Evolutionary conservation across 768 basidiomycete species (phyloP).

Genomic region (Termitomyces titanicus): DNA sequence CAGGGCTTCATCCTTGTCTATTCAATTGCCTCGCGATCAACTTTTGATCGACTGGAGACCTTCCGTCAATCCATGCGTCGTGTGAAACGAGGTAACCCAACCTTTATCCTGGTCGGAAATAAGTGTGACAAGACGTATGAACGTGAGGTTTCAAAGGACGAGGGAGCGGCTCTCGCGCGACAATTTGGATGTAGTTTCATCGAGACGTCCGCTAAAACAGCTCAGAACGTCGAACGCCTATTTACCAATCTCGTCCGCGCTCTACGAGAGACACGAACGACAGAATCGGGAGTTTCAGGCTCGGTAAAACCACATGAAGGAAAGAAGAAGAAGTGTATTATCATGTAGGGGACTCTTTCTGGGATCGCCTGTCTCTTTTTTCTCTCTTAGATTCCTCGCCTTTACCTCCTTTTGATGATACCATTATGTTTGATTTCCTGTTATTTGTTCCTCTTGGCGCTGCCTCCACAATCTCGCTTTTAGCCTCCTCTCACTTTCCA

Average conservation of each 20-base stretch:
- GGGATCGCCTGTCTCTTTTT: conserved; percentile 40
- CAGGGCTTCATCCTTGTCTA: conserved; percentile 98
- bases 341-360: conserved; percentile 72
- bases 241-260: conserved; percentile 86
- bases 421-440: conserved; percentile 47
- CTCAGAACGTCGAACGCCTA: conserved; percentile 86
- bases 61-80: conserved; percentile 88
- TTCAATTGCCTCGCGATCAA: conserved; percentile 91
- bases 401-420: conserved; percentile 84
- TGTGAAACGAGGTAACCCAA: conserved; percentile 80
- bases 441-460: conserved; percentile 26
- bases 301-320: conserved; percentile 37
- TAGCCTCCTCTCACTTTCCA: conserved; percentile 22
- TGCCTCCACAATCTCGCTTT: conserved; percentile 20
- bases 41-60: conserved; percentile 86
- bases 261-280: conserved; percentile 68
- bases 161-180: conserved; percentile 78
- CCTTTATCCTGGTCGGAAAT: conserved; percentile 95
- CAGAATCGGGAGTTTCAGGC: conserved; percentile 41
- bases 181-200: conserved; percentile 90
- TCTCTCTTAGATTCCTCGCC: conserved; percentile 62
- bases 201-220: conserved; percentile 96
- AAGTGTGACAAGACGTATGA: conserved; percentile 92
- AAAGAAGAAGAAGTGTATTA: conserved; percentile 60
- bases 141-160: conserved; percentile 88